A percentile compares a stretch with the other conserved stretches of the same genome.
Conservation (phyloP, 352 stramenopile species). For the Phytophthora quininea region DNA sequence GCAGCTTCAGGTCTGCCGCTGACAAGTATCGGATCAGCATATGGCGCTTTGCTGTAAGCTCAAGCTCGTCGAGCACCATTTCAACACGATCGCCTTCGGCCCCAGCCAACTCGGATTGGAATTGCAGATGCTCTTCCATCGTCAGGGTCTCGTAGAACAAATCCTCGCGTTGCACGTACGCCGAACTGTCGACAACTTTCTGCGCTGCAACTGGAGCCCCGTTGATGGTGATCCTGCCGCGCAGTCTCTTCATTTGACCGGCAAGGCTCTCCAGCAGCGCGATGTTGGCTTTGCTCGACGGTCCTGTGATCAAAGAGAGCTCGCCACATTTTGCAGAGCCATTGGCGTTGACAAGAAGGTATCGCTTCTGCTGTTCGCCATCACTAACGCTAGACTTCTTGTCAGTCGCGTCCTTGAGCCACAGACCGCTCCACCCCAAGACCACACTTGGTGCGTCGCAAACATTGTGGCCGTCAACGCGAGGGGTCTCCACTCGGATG, state of each 20-base stretch:
- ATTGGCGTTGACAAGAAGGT: conserved; percentile 33
- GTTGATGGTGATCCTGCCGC: conserved; percentile 39
- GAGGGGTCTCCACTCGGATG: conserved; percentile 43
- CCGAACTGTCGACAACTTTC: conserved; percentile 14
- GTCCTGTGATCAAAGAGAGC: conserved; percentile 36
- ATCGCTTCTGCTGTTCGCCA: conserved; percentile 6
- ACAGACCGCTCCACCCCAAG: conserved; percentile 40
- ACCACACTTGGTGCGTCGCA: conserved; percentile 29
- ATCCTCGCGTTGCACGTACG: conserved; percentile 28
- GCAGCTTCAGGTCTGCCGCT: conserved; percentile 68
- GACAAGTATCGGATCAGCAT: conserved; percentile 39
- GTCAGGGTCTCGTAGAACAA: conserved; percentile 46
- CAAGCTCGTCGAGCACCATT: conserved; percentile 36
- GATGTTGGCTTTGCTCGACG: conserved; percentile 29
- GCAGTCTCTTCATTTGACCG: conserved; percentile 20
- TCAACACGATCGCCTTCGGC: conserved; percentile 27
- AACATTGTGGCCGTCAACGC: conserved; percentile 6
- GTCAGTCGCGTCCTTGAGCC: conserved; percentile 17
- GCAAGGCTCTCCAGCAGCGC: conserved; percentile 36
- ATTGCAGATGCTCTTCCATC: conserved; percentile 41
- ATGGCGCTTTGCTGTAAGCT: conserved; percentile 29
- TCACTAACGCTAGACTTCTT: conserved; percentile 12
- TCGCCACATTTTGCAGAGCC: conserved; percentile 38
- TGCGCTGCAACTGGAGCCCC: conserved; percentile 6
- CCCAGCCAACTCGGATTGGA: conserved; percentile 20